phyloP scores from a whole-genome alignment of 305 asterid species.

The Solanum hybrid region DNA sequence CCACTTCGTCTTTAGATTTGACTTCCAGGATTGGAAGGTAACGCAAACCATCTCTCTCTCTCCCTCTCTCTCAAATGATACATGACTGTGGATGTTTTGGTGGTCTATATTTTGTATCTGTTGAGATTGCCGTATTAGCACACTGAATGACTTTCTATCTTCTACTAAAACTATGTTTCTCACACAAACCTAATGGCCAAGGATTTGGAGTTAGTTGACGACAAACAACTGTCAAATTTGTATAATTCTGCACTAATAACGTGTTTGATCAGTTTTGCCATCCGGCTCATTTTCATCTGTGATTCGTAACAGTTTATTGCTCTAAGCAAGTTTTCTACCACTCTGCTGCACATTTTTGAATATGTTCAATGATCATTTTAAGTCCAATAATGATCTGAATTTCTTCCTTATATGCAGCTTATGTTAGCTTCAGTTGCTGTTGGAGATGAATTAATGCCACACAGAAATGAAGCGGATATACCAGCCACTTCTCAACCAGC shows the following conservation, averaged over 20 bases:
- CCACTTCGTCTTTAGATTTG: conserved; percentile 77
- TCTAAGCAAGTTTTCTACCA: not conserved
- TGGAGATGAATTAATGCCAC: conserved; percentile 89
- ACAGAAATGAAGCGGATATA: conserved; percentile 23
- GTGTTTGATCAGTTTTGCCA: not conserved
- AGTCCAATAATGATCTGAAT: not conserved
- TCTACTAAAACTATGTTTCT: not conserved
- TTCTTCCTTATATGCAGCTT: conserved; percentile 33
- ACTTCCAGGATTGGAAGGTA: conserved; percentile 95
- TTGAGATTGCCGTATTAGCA: not conserved
- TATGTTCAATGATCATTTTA: not conserved
- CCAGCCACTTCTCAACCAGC: conserved; percentile 15
- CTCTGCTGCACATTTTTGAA: not conserved
- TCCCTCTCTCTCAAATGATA: not conserved
- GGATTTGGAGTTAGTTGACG: not conserved
- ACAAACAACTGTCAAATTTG: not conserved
- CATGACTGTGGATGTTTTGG: not conserved
- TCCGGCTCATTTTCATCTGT: not conserved
- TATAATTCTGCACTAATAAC: not conserved
- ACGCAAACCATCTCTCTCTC: not conserved
- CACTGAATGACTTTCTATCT: not conserved
- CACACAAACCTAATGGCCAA: not conserved
- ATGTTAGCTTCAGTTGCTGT: conserved; percentile 57
- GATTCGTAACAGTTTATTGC: not conserved
- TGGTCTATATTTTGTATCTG: not conserved